phyloP scores from a whole-genome alignment of 306 rosid genomes.

The Lagenaria siceraria region DNA sequence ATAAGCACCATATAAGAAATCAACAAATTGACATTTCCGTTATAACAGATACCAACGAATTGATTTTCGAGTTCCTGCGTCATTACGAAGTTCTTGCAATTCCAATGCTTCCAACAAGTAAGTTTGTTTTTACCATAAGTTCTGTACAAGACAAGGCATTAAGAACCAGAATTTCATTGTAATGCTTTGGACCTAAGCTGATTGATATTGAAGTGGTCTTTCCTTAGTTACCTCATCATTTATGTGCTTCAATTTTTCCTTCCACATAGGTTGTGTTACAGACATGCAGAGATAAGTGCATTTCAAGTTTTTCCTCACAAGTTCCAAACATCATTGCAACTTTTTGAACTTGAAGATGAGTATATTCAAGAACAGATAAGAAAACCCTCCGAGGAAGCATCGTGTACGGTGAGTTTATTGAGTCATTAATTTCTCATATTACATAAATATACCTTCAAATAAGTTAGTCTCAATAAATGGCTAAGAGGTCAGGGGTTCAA shows the following conservation, averaged over 20 bases:
- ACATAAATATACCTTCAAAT: neutral
- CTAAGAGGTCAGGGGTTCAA: too few species aligned
- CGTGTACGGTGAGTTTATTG: conserved; percentile 52
- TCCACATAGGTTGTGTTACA: conserved; percentile 37
- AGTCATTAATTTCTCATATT: neutral
- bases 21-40: neutral
- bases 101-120: conserved; percentile 45
- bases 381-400: conserved; percentile 44
- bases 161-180: neutral
- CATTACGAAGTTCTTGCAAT: conserved; percentile 62
- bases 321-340: conserved; percentile 80
- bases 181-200: neutral
- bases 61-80: conserved; percentile 71
- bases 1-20: neutral
- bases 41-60: conserved; percentile 66
- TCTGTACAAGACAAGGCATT: neutral
- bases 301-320: conserved; percentile 77
- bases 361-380: conserved; percentile 70
- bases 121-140: conserved; percentile 9
- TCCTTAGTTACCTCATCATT: conserved; percentile 9
- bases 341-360: conserved; percentile 81
- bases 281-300: conserved; percentile 68
- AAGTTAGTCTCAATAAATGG: too few species aligned
- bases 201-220: neutral
- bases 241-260: conserved; percentile 10